These are phyloP conservation scores for Avena sativa DNA, from an alignment of 176 grass and related monocot species.

Conservation along the genomic window DNA sequence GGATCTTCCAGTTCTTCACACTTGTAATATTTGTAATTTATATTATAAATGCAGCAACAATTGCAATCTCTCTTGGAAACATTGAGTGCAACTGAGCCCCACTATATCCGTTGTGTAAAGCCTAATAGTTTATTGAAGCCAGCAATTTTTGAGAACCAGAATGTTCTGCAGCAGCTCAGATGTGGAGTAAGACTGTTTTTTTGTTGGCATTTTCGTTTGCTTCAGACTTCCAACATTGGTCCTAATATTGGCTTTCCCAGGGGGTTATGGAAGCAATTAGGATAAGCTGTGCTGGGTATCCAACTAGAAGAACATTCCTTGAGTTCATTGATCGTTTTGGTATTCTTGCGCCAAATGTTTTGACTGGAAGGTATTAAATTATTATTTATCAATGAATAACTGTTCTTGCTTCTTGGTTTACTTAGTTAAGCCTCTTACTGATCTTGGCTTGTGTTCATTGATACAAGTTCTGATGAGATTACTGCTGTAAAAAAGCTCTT, in stretches of 20 bases:
- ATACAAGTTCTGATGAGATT: constrained; percentile 84
- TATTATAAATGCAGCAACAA: constrained; percentile 88
- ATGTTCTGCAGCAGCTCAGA: constrained; percentile 97
- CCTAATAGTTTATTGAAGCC: constrained; percentile 97
- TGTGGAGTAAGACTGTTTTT: constrained; percentile 82
- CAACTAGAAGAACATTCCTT: constrained; percentile 89
- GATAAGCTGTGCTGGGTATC: constrained; percentile 97
- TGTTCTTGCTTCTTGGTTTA: constrained; percentile 40
- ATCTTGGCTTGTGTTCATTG: constrained; percentile 39
- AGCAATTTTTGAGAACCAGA: constrained; percentile 90
- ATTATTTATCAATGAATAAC: constrained; percentile 26
- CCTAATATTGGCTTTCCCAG: constrained; percentile 53
- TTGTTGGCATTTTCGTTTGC: constrained; percentile 26
- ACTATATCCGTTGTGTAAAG: constrained; percentile 99
- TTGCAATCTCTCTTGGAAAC: constrained; percentile 92
- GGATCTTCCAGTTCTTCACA: constrained; percentile 16
- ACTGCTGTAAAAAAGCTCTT: constrained; percentile 73
- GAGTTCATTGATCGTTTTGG: constrained; percentile 96
- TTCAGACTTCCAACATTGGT: constrained; percentile 43
- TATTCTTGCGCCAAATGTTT: constrained; percentile 91
- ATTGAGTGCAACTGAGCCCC: constrained; percentile 88
- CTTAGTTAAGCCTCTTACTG: constrained; percentile 27
- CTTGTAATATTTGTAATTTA: constrained; percentile 27
- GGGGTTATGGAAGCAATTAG: constrained; percentile 99
- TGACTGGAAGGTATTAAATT: constrained; percentile 79